Conservation (phyloP, 23 red algal genomes). For the Chondrus crispus region DNA sequence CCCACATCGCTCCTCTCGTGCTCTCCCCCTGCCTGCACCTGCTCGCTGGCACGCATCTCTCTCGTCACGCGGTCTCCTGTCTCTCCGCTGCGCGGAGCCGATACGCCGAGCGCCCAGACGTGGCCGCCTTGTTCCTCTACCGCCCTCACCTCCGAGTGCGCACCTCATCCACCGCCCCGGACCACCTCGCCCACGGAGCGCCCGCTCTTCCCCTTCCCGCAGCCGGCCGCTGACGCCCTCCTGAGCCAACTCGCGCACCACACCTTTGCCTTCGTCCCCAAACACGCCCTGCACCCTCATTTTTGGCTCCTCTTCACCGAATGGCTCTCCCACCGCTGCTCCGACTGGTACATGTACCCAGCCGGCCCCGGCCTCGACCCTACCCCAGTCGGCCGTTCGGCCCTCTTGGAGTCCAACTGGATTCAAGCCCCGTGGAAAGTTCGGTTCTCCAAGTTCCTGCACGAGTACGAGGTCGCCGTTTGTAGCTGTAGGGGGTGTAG, state of each 20-base stretch:
- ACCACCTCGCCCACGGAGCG: too few relatives aligned
- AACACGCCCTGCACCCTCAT: neutral
- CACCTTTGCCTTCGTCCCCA: neutral
- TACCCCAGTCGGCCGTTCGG: neutral
- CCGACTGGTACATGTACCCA: conserved; percentile 33
- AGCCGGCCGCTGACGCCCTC: neutral
- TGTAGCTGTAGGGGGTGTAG: too few relatives aligned
- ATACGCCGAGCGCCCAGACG: neutral
- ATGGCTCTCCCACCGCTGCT: neutral
- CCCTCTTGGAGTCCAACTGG: neutral
- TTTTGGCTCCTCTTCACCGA: neutral
- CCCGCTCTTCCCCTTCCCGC: neutral
- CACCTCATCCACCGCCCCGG: neutral
- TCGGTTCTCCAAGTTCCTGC: conserved; percentile 42
- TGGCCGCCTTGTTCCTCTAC: neutral
- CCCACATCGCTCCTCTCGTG: too few relatives aligned
- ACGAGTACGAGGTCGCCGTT: neutral
- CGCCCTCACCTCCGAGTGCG: neutral
- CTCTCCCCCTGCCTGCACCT: too few relatives aligned
- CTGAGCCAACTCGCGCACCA: neutral
- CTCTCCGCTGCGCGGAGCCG: neutral
- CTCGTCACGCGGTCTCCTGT: neutral
- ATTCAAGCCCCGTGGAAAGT: conserved; percentile 21
- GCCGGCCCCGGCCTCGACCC: neutral
- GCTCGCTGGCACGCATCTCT: neutral